phyloP scores from a whole-genome alignment of 805 yeast species.

The Saccharomyces mikatae region DNA sequence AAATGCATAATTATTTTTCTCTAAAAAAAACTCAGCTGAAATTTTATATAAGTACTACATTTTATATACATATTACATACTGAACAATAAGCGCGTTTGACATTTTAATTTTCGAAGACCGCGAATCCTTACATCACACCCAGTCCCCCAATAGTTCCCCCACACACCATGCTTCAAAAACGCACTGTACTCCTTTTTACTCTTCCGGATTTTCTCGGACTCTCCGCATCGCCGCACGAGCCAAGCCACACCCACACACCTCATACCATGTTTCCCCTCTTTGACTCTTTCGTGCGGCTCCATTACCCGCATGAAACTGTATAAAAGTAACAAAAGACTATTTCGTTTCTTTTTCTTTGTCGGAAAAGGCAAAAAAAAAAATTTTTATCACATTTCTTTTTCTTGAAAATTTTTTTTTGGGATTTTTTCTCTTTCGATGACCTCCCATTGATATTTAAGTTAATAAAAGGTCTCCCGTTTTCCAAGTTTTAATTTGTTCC shows the following conservation, averaged over 20 bases:
- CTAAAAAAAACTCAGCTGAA: background rate
- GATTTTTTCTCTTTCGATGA: background rate
- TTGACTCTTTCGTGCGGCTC: background rate
- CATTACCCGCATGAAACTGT: background rate
- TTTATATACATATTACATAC: background rate
- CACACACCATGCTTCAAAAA: background rate
- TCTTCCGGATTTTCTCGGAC: background rate
- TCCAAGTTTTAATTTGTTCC: background rate
- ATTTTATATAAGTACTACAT: background rate
- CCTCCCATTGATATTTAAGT: background rate
- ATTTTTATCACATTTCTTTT: constrained; percentile 1
- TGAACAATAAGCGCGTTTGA: background rate
- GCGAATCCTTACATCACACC: background rate
- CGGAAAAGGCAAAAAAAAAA: constrained; percentile 1
- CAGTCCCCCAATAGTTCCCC: background rate
- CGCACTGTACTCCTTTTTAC: background rate
- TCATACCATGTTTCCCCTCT: background rate
- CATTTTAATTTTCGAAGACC: background rate
- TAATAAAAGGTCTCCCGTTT: background rate
- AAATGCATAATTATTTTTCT: background rate
- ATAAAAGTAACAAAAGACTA: background rate
- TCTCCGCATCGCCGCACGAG: background rate
- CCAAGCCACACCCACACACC: background rate
- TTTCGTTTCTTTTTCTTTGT: constrained; percentile 4
- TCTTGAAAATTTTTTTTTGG: background rate